phyloP scores from a whole-genome alignment of 2,329 filamentous ascomycete genomes.

The Colletotrichum incanum region DNA sequence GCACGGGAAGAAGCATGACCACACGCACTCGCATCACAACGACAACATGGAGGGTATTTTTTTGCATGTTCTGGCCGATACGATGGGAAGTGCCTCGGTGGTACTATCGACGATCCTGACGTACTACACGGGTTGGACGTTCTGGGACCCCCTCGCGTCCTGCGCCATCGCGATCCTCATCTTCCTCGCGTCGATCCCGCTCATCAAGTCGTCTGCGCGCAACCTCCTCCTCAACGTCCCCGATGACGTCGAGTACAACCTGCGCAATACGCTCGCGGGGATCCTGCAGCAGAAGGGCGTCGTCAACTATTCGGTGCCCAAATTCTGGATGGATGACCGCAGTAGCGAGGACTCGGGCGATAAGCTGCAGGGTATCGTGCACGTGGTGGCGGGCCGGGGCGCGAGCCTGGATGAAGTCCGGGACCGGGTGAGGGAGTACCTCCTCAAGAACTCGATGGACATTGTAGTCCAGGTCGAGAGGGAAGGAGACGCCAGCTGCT shows the following conservation, averaged over 20 bases:
- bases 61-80: constrained; percentile 94
- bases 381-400: constrained; percentile 81
- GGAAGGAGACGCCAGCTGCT: constrained; percentile 80
- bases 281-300: constrained; percentile 88
- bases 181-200: constrained; percentile 89
- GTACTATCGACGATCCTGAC: constrained; percentile 93
- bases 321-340: constrained; percentile 91
- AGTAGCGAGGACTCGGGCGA: constrained; percentile 55
- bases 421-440: constrained; percentile 80
- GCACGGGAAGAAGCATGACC: constrained; percentile 58
- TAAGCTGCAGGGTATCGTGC: constrained; percentile 85
- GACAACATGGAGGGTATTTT: constrained; percentile 99
- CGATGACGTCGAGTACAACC: constrained; percentile 86
- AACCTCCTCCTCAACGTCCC: constrained; percentile 89
- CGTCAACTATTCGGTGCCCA: constrained; percentile 86
- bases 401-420: constrained; percentile 88
- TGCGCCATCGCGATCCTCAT: constrained; percentile 95
- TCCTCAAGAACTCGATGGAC: constrained; percentile 81
- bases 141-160: constrained; percentile 95
- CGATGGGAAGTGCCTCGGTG: constrained; percentile 93
- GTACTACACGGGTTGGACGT: constrained; percentile 89
- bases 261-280: constrained; percentile 88
- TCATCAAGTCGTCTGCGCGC: constrained; percentile 88
- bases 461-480: constrained; percentile 90
- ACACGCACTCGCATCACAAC: constrained; percentile 74